A percentile compares a stretch with the other conserved stretches of the same genome.
Evolutionary conservation across 768 basidiomycete genomes (phyloP).

Genomic region (Strobilomyces dryophilus): DNA sequence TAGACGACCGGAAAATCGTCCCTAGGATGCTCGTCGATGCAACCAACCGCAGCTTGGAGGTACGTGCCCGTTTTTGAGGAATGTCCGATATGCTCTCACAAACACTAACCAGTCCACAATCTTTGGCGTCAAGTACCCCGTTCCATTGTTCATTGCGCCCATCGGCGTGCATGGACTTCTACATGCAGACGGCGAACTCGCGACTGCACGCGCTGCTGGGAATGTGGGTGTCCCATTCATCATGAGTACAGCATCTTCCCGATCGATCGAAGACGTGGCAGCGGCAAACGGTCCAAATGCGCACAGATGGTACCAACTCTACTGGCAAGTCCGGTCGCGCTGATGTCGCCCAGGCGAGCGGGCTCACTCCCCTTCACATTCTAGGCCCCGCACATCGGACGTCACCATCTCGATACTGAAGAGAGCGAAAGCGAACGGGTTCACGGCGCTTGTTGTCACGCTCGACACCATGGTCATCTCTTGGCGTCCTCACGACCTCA

Average conservation of each 20-base stretch:
- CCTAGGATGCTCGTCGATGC: constrained; percentile 73
- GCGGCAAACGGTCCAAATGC: constrained; percentile 58
- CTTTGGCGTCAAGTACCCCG: constrained; percentile 59
- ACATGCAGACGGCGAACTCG: constrained; percentile 67
- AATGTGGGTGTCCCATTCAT: constrained; percentile 64
- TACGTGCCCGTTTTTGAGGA: constrained; percentile 24
- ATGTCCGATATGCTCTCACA: neutral
- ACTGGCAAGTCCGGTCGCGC: constrained; percentile 72
- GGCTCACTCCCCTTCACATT: neutral
- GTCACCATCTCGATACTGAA: constrained; percentile 60
- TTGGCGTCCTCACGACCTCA: constrained; percentile 75
- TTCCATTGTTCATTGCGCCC: constrained; percentile 65
- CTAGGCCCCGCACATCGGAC: constrained; percentile 33
- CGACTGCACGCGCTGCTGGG: constrained; percentile 60
- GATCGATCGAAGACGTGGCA: constrained; percentile 74
- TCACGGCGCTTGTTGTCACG: constrained; percentile 71
- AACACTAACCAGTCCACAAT: constrained; percentile 53
- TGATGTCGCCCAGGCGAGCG: constrained; percentile 68
- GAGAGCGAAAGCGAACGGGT: constrained; percentile 64
- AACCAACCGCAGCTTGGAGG: constrained; percentile 57
- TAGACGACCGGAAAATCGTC: constrained; percentile 68
- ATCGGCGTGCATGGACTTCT: constrained; percentile 74
- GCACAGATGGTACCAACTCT: constrained; percentile 77
- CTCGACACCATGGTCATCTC: constrained; percentile 71
- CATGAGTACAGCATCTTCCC: constrained; percentile 70